Conservation (phyloP, 2,329 filamentous ascomycete species). For the Pseudonectria buxi region DNA sequence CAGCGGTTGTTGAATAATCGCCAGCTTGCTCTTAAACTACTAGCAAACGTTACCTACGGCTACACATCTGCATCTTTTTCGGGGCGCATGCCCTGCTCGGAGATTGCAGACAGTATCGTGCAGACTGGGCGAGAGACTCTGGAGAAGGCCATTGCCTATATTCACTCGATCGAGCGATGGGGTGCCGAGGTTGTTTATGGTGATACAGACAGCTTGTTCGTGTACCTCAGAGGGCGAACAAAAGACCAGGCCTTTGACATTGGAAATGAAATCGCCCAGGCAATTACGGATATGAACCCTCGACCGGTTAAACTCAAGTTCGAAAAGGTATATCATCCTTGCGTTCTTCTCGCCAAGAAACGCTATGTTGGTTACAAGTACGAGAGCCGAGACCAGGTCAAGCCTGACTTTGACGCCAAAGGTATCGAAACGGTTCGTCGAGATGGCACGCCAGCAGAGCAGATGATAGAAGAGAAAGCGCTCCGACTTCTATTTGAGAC, state of each 20-base stretch:
- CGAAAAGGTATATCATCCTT: conserved; percentile 96
- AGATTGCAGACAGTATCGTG: conserved; percentile 97
- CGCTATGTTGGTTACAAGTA: conserved; percentile 98
- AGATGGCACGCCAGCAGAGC: conserved; percentile 89
- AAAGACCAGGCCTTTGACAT: conserved; percentile 86
- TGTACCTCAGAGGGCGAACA: conserved; percentile 81
- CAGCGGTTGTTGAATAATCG: conserved; percentile 88
- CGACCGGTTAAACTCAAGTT: conserved; percentile 93
- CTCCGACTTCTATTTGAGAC: conserved; percentile 86
- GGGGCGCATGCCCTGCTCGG: conserved; percentile 93
- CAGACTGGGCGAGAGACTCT: conserved; percentile 92
- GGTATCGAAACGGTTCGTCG: conserved; percentile 95
- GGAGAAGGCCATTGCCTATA: conserved; percentile 85
- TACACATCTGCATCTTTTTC: conserved; percentile 97
- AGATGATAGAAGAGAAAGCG: conserved; percentile 92
- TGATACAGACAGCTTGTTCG: conserved; percentile 92
- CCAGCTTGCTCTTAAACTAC: conserved; percentile 87
- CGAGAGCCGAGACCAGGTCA: conserved; percentile 65
- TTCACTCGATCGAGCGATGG: conserved; percentile 83
- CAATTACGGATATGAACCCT: conserved; percentile 84
- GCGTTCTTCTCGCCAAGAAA: conserved; percentile 90
- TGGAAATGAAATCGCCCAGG: conserved; percentile 83
- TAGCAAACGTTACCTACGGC: conserved; percentile 98
- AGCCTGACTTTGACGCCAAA: conserved; percentile 93
- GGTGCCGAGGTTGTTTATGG: conserved; percentile 96